phyloP scores from a whole-genome alignment of 345 rosid species.

The Melaleuca alternifolia region DNA sequence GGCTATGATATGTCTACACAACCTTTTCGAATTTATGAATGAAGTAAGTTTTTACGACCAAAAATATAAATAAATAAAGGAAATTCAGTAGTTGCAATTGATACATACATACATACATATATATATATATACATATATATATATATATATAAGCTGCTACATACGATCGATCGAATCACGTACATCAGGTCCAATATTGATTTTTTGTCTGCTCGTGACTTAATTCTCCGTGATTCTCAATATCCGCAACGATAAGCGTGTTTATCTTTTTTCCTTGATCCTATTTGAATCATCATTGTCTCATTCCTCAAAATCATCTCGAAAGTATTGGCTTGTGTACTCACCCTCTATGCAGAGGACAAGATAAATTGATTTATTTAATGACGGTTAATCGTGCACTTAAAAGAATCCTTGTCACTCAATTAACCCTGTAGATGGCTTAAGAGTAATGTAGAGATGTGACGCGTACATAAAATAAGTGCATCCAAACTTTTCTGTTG shows the following conservation, averaged over 20 bases:
- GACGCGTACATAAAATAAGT: neutral
- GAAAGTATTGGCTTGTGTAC: no score
- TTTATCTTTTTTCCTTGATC: neutral
- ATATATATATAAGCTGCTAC: neutral
- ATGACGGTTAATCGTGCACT: neutral
- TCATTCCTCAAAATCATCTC: neutral
- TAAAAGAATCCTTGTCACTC: neutral
- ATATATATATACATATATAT: no score
- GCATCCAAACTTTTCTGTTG: neutral
- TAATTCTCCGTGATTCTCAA: neutral
- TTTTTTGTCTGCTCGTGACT: neutral
- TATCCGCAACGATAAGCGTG: rapidly evolving
- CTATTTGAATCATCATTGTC: neutral
- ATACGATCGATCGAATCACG: neutral
- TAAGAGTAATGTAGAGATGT: neutral
- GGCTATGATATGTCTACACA: no score
- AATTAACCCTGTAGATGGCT: neutral
- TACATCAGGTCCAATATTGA: neutral
- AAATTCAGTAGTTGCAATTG: no score
- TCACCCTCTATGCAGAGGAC: neutral
- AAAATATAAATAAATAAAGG: no score
- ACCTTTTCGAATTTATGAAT: no score
- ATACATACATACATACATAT: no score
- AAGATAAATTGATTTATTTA: neutral
- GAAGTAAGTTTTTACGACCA: no score